Percentiles rank a stretch among this genome's conserved stretches.
Evolutionary conservation across 2,329 filamentous ascomycete genomes (phyloP).

Genomic region (Cytospora piceae): DNA sequence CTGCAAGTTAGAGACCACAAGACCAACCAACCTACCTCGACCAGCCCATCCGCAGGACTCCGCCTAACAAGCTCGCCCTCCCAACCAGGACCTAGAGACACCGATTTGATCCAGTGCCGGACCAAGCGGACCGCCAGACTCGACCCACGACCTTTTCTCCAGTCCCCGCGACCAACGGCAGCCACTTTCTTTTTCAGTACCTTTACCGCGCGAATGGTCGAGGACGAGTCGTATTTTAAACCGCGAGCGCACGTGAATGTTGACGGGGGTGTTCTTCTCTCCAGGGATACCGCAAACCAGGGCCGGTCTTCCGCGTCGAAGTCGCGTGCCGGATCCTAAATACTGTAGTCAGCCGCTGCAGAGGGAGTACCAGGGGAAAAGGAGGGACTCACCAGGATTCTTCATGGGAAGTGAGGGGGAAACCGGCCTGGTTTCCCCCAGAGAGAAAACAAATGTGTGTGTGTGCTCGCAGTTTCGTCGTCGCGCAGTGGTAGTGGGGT

Average conservation of each 20-base stretch:
- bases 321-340: not conserved
- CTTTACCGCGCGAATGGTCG: not conserved
- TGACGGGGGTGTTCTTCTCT: constrained; percentile 7
- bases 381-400: not conserved
- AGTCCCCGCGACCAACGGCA: constrained; percentile 1
- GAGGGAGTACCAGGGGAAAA: not conserved
- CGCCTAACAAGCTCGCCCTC: not conserved
- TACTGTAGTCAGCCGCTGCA: constrained; percentile 5
- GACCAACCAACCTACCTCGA: constrained; percentile 11
- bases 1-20: constrained; percentile 12
- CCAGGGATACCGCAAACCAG: not conserved
- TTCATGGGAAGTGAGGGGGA: not conserved
- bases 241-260: not conserved
- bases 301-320: not conserved
- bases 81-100: constrained; percentile 2
- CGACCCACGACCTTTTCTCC: constrained; percentile 14
- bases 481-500: constrained; percentile 1
- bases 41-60: constrained; percentile 3
- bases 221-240: not conserved
- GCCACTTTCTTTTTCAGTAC: constrained; percentile 8
- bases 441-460: constrained; percentile 13
- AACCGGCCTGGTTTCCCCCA: not conserved
- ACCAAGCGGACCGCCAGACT: not conserved
- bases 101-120: not conserved
- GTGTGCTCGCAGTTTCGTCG: constrained; percentile 4